A percentile compares a stretch with the other conserved stretches of the same genome.
phyloP scores from a whole-genome alignment of 2,329 filamentous ascomycete species.

The Fusarium sp. region DNA sequence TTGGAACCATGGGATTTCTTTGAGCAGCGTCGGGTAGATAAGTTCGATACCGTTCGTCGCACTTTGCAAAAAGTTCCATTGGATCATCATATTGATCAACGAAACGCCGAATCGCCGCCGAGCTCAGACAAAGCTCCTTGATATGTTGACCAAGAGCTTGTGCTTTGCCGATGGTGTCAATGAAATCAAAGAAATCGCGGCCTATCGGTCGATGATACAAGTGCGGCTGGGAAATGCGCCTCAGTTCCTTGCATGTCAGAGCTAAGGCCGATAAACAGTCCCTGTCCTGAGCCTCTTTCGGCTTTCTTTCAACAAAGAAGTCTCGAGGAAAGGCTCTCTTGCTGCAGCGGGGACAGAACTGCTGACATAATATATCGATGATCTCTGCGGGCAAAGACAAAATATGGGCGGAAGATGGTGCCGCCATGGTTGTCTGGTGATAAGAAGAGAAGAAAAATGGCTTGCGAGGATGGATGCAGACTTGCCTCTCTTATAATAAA shows the following conservation, averaged over 20 bases:
- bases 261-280: not conserved
- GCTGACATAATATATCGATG: not conserved
- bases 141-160: not conserved
- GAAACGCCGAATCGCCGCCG: no score
- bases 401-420: accelerated
- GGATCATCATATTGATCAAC: no score
- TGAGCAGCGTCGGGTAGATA: no score
- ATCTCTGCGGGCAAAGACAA: not conserved
- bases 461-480: accelerated
- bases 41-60: no score
- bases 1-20: no score
- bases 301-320: accelerated
- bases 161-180: accelerated
- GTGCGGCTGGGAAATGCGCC: not conserved
- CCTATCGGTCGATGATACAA: not conserved
- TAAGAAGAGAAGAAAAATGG: not conserved
- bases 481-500: not conserved
- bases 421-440: not conserved
- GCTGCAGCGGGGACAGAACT: not conserved
- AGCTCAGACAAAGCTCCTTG: not conserved
- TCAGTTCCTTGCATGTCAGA: not conserved
- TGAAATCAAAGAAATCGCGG: accelerated
- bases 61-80: no score
- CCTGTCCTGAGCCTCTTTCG: accelerated
- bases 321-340: not conserved